These are phyloP conservation scores for Monilinia fructigena DNA, from an alignment of 2,329 filamentous ascomycete species.

Conservation along the genomic window DNA sequence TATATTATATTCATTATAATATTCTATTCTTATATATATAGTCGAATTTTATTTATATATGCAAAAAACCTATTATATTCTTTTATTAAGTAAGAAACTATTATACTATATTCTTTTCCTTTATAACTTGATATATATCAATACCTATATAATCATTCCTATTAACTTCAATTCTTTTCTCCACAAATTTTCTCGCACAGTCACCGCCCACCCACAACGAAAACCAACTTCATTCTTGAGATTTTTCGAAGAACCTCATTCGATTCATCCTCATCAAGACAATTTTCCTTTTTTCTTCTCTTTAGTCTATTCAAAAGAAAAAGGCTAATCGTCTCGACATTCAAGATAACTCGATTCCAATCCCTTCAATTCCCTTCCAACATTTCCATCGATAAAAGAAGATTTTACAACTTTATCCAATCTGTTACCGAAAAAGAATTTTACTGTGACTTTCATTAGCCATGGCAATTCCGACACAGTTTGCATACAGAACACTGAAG, in stretches of 20 bases:
- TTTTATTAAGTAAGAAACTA: too few species aligned
- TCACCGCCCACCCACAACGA: constrained; percentile 17
- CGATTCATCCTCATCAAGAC: constrained; percentile 20
- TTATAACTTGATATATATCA: too few species aligned
- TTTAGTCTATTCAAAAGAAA: background rate
- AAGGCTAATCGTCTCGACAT: constrained; percentile 16
- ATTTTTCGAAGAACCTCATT: constrained; percentile 16
- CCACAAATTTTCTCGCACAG: constrained; percentile 21
- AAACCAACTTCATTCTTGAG: constrained; percentile 13
- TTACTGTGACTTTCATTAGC: constrained; percentile 79
- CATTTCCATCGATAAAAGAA: constrained; percentile 30
- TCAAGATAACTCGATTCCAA: constrained; percentile 25
- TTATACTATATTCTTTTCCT: too few species aligned
- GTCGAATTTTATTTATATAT: too few species aligned
- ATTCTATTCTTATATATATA: too few species aligned
- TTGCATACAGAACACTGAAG: constrained; percentile 97
- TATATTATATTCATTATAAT: too few species aligned
- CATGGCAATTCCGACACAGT: constrained; percentile 92
- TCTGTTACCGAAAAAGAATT: constrained; percentile 31
- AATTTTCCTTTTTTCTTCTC: background rate
- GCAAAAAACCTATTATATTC: too few species aligned
- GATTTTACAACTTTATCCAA: constrained; percentile 26
- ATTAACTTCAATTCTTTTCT: background rate
- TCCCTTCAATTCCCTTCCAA: constrained; percentile 22
- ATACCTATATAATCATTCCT: too few species aligned